Percentiles rank a stretch among this genome's conserved stretches.
Conservation (phyloP, 2,329 filamentous ascomycete genomes). For the Aspergillus fischeri region DNA sequence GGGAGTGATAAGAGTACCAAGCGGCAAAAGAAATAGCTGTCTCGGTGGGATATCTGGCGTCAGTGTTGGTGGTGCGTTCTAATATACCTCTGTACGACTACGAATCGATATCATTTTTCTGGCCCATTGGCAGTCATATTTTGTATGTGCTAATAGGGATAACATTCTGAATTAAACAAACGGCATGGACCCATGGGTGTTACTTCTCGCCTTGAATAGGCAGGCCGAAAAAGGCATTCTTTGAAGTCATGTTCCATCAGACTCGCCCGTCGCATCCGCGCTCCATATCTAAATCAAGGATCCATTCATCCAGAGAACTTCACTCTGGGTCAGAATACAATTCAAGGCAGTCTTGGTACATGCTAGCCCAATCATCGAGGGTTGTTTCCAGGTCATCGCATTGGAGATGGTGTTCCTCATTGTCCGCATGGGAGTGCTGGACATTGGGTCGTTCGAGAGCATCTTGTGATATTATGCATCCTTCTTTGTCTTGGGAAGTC, state of each 20-base stretch:
- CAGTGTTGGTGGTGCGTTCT: slow-evolving; percentile 11
- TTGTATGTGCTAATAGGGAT: neutral
- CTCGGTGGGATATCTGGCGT: neutral
- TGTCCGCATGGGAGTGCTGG: slow-evolving; percentile 1
- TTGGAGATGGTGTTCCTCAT: slow-evolving; percentile 2
- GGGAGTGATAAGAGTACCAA: slow-evolving; percentile 59
- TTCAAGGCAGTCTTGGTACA: slow-evolving; percentile 23
- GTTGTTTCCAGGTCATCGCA: slow-evolving; percentile 15
- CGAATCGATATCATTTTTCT: slow-evolving; percentile 15
- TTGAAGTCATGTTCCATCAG: neutral
- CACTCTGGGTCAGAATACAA: slow-evolving; percentile 22
- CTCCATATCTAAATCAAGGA: too few species aligned
- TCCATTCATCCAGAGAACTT: slow-evolving; percentile 6
- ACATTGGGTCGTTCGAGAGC: neutral
- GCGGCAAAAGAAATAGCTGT: slow-evolving; percentile 43
- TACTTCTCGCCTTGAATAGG: neutral
- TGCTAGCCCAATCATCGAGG: slow-evolving; percentile 18
- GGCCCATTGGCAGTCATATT: neutral
- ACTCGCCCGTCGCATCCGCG: too few species aligned
- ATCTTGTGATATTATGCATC: neutral
- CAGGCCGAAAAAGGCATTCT: too few species aligned
- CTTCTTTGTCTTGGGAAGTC: neutral
- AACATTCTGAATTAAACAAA: slow-evolving; percentile 9
- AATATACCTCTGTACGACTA: slow-evolving; percentile 32
- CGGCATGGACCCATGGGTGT: neutral